Percentiles rank a stretch among this genome's conserved stretches.
Evolutionary conservation across 768 basidiomycete genomes (phyloP).

Genomic region (Sarcodon sp.): DNA sequence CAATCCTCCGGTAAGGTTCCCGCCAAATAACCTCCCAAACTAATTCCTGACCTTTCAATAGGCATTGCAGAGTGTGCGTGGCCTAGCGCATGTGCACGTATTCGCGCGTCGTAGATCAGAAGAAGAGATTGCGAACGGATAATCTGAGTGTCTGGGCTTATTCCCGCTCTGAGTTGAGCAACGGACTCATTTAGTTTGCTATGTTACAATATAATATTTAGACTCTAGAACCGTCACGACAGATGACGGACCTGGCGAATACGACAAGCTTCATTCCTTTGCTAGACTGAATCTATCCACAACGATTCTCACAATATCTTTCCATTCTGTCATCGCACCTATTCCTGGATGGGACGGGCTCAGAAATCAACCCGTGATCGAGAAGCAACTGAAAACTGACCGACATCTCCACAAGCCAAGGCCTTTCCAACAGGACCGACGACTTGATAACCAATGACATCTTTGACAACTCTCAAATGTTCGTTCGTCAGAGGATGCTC

Average conservation of each 20-base stretch:
- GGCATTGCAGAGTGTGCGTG: conserved; percentile 75
- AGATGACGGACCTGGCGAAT: no score
- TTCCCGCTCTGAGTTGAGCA: no score
- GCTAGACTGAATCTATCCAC: conserved; percentile 34
- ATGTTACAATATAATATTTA: no score
- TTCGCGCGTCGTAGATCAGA: conserved; percentile 49
- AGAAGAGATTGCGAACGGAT: conserved; percentile 5
- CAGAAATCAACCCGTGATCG: background rate
- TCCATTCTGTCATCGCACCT: conserved; percentile 97
- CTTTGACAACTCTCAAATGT: conserved; percentile 64
- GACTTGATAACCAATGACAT: conserved; percentile 69
- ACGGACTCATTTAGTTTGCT: no score
- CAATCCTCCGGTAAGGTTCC: conserved; percentile 56
- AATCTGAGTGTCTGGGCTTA: no score
- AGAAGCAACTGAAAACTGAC: conserved; percentile 27
- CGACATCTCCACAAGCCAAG: conserved; percentile 87
- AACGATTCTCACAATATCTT: conserved; percentile 68
- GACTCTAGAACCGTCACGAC: no score
- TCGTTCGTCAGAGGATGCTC: conserved; percentile 83
- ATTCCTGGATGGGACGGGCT: conserved; percentile 38
- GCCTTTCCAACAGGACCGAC: conserved; percentile 81
- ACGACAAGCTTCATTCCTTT: background rate
- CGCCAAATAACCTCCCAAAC: background rate
- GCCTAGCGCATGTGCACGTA: conserved; percentile 78
- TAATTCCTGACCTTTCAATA: conserved; percentile 14